phyloP scores from a whole-genome alignment of 139 green algal species.

The Haematococcus lacustris region DNA sequence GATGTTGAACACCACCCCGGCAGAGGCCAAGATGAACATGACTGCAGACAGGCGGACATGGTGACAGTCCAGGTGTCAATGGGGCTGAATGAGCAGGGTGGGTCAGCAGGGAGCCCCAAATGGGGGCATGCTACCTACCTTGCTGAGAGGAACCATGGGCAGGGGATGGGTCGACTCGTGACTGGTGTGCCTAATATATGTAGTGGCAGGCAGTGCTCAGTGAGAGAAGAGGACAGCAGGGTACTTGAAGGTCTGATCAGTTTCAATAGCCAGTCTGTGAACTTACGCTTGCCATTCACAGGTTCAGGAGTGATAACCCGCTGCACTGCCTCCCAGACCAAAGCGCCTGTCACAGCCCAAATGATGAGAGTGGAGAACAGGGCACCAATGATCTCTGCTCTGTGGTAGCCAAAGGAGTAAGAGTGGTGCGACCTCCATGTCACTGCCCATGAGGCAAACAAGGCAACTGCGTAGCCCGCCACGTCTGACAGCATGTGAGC shows the following conservation, averaged over 20 bases:
- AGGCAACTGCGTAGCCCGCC: constrained; percentile 71
- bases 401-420: constrained; percentile 84
- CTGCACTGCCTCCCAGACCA: constrained; percentile 80
- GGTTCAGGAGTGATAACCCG: constrained; percentile 49
- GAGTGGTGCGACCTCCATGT: constrained; percentile 21
- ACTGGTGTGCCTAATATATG: no score
- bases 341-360: constrained; percentile 81
- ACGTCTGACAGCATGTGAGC: constrained; percentile 93
- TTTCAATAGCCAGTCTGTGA: no score
- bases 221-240: no score
- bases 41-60: constrained; percentile 48
- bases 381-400: constrained; percentile 86
- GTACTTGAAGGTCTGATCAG: no score
- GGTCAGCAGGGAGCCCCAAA: no score
- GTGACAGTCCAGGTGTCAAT: no score
- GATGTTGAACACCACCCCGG: constrained; percentile 78
- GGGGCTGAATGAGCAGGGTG: no score
- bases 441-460: constrained; percentile 44
- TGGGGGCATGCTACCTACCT: no score
- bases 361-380: constrained; percentile 75
- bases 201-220: no score
- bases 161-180: no score
- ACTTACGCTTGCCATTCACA: constrained; percentile 72
- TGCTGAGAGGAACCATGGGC: no score
- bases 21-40: constrained; percentile 79